A percentile compares a stretch with the other conserved stretches of the same genome.
Conservation (phyloP, 2,329 filamentous ascomycete species). For the Graphiopsis chlorocephala region DNA sequence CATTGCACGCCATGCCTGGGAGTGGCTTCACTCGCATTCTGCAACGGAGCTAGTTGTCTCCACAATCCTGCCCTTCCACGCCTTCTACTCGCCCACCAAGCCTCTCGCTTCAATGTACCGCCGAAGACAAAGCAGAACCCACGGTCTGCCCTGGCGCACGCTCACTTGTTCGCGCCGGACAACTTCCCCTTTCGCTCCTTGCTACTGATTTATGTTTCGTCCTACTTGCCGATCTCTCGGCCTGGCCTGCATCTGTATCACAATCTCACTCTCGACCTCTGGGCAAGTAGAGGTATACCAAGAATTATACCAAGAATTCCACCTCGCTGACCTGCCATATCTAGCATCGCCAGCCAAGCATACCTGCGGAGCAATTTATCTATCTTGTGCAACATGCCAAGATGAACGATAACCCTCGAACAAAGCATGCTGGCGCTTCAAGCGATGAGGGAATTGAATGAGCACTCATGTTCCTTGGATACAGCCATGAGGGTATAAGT, state of each 20-base stretch:
- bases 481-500: slow-evolving; percentile 8
- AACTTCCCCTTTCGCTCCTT: slow-evolving; percentile 6
- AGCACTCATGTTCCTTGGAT: neutral
- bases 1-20: neutral
- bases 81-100: neutral
- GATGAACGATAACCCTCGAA: slow-evolving; percentile 3
- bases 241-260: slow-evolving; percentile 15
- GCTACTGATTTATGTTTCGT: slow-evolving; percentile 3
- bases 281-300: slow-evolving; percentile 8
- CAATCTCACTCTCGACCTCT: slow-evolving; percentile 7
- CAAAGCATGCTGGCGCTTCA: slow-evolving; percentile 2
- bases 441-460: neutral
- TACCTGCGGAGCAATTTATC: neutral
- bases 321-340: slow-evolving; percentile 10
- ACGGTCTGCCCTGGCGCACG: neutral
- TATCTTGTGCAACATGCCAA: slow-evolving; percentile 10
- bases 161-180: slow-evolving; percentile 8
- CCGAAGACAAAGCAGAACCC: neutral
- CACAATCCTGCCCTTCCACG: neutral
- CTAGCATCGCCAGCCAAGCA: slow-evolving; percentile 13
- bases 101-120: neutral
- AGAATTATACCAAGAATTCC: slow-evolving; percentile 4
- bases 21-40: slow-evolving; percentile 2
- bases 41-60: neutral
- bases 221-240: slow-evolving; percentile 4